phyloP scores from a whole-genome alignment of 805 yeast species.

The Saccharomyces mikatae region DNA sequence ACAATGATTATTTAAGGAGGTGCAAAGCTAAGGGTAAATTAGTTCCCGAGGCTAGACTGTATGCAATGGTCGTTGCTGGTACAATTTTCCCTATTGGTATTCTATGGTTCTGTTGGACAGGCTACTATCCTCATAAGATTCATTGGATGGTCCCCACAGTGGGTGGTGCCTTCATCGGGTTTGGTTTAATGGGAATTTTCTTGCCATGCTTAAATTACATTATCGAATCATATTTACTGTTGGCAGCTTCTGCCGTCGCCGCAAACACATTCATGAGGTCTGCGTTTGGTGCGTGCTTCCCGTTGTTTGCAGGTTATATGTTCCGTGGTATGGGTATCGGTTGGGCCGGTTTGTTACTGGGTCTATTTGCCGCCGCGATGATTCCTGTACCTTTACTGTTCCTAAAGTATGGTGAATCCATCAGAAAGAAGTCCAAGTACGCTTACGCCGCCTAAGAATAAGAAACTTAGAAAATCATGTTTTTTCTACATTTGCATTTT shows the following conservation, averaged over 20 bases:
- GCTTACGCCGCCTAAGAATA: conserved; percentile 30
- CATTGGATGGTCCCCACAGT: conserved; percentile 80
- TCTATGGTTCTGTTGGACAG: conserved; percentile 85
- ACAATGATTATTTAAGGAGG: conserved; percentile 42
- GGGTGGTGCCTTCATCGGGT: conserved; percentile 57
- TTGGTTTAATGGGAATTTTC: conserved; percentile 61
- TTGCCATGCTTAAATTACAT: conserved; percentile 63
- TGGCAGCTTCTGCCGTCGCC: conserved; percentile 75
- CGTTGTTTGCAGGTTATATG: conserved; percentile 66
- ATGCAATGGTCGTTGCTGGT: conserved; percentile 68
- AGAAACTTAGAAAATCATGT: neutral
- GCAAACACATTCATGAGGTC: conserved; percentile 67
- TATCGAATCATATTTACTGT: conserved; percentile 58
- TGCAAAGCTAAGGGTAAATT: conserved; percentile 47
- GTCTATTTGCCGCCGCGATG: conserved; percentile 49
- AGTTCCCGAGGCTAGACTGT: conserved; percentile 74
- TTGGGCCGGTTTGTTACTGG: conserved; percentile 73
- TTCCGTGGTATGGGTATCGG: conserved; percentile 58
- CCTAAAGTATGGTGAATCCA: conserved; percentile 45
- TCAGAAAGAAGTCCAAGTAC: conserved; percentile 52
- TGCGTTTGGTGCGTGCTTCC: conserved; percentile 60
- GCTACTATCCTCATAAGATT: conserved; percentile 56
- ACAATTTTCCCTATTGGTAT: conserved; percentile 68
- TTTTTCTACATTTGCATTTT: neutral
- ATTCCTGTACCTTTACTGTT: conserved; percentile 65